phyloP scores from a whole-genome alignment of 352 stramenopile species.

The Ophiocytium majus region DNA sequence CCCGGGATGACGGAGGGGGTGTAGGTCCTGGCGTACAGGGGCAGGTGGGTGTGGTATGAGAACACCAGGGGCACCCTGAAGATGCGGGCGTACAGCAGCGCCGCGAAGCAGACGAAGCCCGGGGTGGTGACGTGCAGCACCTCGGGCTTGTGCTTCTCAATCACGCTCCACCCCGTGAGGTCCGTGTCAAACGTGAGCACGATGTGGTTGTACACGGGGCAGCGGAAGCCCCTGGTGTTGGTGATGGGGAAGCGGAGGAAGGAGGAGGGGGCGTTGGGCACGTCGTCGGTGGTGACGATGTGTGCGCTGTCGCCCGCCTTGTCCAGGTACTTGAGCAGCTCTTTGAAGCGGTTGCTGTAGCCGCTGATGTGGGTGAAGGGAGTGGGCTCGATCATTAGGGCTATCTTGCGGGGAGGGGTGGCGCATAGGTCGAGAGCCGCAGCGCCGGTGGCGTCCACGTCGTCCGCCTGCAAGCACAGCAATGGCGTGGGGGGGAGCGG shows the following conservation, averaged over 20 bases:
- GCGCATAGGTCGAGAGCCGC: slow-evolving; percentile 32
- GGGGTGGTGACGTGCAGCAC: slow-evolving; percentile 75
- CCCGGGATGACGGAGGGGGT: slow-evolving; percentile 62
- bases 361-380: slow-evolving; percentile 78
- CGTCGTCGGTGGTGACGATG: slow-evolving; percentile 70
- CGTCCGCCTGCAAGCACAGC: neutral
- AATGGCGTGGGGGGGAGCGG: too few relatives aligned
- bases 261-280: slow-evolving; percentile 58
- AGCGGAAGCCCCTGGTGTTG: slow-evolving; percentile 69
- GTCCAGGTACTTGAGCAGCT: slow-evolving; percentile 69
- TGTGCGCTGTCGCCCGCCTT: slow-evolving; percentile 60
- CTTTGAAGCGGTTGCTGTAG: slow-evolving; percentile 80
- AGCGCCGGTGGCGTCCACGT: neutral
- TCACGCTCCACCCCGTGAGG: slow-evolving; percentile 65
- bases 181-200: slow-evolving; percentile 68
- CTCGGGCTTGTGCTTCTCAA: slow-evolving; percentile 70
- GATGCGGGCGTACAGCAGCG: slow-evolving; percentile 57
- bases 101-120: slow-evolving; percentile 55
- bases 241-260: slow-evolving; percentile 68
- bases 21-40: slow-evolving; percentile 64
- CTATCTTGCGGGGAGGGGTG: slow-evolving; percentile 41
- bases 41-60: slow-evolving; percentile 76
- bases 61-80: slow-evolving; percentile 60
- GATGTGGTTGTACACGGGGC: slow-evolving; percentile 71
- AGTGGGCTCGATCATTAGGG: slow-evolving; percentile 54